Evolutionary conservation across 257 asterid genomes (phyloP), one percentile per base, ranked within the genome.

Genomic region (Schizonepeta tenuifolia): DNA sequence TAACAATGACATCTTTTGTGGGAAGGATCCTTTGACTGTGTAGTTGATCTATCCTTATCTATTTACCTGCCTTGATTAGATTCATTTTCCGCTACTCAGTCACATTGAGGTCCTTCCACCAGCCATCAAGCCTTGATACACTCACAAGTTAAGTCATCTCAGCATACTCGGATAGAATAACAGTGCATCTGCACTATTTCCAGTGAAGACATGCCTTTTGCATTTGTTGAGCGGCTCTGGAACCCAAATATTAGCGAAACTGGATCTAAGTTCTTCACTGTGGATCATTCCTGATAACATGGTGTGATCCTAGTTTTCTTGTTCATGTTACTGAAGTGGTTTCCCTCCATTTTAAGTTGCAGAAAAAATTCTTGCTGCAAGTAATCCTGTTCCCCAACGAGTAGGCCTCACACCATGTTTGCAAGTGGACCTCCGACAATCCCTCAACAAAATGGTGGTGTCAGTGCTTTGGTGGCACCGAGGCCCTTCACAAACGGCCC

Each of bases 401-500:
- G 86, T 74, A 71, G 99, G 78, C 99, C 97, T 26, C 99, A 94
- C 64, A 94, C 99, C 9, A 73, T 94, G 93, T 94, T 94, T 79
- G 97, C 99, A 1, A 91, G 95, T 78, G 99, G 95, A 64, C 99
- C 99, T 60, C 99, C 97, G 2, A 74, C 87, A 0, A 83, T 88
- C 21, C 83, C 86, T 33, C 96, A 86, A 78, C 85, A 90, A 28
- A 91, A 87, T 36, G 91, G 89, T 21, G 51, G 80, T 0, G 77
- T 85, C 51, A 65, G 62, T 38, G 74, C 89, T 66, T 90, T 91
- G 18, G 74, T 73, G 20, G 93, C 92, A 53, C 96, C 97, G 22
- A 81, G 92, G 69, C 96, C 96, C 47, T 91, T 91, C 78, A 79
- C 83, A 9, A 91, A 85, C 38, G 97, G 97, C 13, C 49, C 75